A percentile compares a stretch with the other conserved stretches of the same genome.
Conservation (phyloP, 371 early-diverging fungal genomes). For the Choanephora cucurbitarum region DNA sequence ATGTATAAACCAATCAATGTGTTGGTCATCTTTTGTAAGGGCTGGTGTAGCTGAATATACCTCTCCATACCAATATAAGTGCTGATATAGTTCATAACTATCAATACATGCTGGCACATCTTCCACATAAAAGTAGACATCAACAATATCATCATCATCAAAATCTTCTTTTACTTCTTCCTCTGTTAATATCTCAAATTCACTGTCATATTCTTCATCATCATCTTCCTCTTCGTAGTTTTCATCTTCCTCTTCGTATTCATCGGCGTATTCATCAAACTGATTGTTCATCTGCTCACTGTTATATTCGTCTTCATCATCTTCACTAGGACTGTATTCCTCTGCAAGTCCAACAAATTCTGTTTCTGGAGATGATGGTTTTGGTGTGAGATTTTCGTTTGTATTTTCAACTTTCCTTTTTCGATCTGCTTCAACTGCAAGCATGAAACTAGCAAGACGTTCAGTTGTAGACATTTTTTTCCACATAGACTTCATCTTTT, state of each 20-base stretch:
- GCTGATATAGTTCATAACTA: slow-evolving; percentile 2
- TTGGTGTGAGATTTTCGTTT: too few relatives aligned
- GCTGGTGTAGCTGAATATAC: background rate
- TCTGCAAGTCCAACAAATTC: too few relatives aligned
- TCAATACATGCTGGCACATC: slow-evolving; percentile 6
- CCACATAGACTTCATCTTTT: background rate
- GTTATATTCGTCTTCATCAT: too few relatives aligned
- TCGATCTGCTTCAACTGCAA: too few relatives aligned
- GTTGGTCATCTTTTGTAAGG: background rate
- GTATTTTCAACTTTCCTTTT: too few relatives aligned
- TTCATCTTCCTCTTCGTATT: background rate
- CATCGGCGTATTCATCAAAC: background rate
- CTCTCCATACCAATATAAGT: slow-evolving; percentile 9
- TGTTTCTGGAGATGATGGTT: too few relatives aligned
- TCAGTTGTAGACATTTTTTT: background rate
- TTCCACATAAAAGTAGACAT: background rate
- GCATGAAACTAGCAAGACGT: too few relatives aligned
- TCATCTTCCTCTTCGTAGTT: background rate
- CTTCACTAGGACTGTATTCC: too few relatives aligned
- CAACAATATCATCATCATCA: background rate
- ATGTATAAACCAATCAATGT: background rate
- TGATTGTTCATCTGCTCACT: too few relatives aligned
- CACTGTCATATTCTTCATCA: background rate
- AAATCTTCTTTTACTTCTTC: too few relatives aligned
- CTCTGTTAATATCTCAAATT: background rate